Evolutionary conservation across 176 grass and related monocot species (phyloP), one percentile per base, ranked within the genome.

Genomic region (Melocanna baccifera): DNA sequence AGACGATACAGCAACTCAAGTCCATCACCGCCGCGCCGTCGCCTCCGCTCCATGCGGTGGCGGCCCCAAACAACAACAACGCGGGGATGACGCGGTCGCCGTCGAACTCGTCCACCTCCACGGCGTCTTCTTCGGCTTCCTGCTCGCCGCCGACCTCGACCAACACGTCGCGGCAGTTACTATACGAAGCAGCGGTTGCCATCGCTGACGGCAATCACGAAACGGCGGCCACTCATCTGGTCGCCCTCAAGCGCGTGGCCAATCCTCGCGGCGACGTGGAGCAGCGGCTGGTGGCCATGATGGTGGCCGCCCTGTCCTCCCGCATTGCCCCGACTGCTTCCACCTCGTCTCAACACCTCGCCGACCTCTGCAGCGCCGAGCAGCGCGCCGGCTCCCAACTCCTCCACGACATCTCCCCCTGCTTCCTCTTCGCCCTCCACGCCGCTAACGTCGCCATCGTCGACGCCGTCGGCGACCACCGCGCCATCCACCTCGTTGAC

Each of bases 21-120:
- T 85, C 86, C 64, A 48, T 87, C 79, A 30, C 80, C 37, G 36
- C 71, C 12, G 46, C 74, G 14, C 28, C 76, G 19, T 81, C 79
- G 12, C 69, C 87, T 3, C 84, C 19, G 1, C n/a, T 87, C 25
- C 32, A 68, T 28, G 34, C 92, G 4, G 53, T 67, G 73, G 65
- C 66, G 29, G 51, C 76, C 3, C 69, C 82, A 0, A 75, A 84
- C 11, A 74, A 78, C 71, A 75, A 52, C 62, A 82, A 57, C 34
- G 66, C 69, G 0, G 88, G 68, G 12, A 79, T 90, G 81, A 90
- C 92, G 42, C 51, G 85, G 79, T 95, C 93, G 7, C 91, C 91
- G 7, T 93, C 95, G 0, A 97, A 89, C 72, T 97, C 96, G 9
- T 93, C 91, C 9, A 95, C 87, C 11, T 98, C 96, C 63, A 95